These are phyloP conservation scores for Trypanosoma boissoni DNA, from an alignment of 208 protist genomes.

Conservation along the genomic window DNA sequence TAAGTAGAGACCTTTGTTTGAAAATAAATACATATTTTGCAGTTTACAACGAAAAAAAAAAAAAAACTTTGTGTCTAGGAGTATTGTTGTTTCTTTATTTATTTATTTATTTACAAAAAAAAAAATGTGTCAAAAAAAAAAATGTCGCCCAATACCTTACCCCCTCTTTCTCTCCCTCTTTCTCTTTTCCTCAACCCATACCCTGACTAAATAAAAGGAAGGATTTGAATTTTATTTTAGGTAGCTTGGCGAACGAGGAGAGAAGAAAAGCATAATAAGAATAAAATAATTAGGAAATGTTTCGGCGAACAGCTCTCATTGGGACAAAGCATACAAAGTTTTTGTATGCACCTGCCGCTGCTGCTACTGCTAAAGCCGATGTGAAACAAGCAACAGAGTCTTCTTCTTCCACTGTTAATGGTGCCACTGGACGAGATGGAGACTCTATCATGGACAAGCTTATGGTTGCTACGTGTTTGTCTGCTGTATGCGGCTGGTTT, in stretches of 20 bases:
- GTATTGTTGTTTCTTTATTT: too few species aligned
- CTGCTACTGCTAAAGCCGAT: slow-evolving; percentile 20
- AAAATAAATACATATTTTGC: background rate
- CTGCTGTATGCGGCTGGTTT: slow-evolving; percentile 52
- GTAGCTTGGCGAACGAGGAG: too few species aligned
- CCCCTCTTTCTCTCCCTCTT: too few species aligned
- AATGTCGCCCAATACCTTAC: too few species aligned
- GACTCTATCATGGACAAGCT: slow-evolving; percentile 75
- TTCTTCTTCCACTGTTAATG: slow-evolving; percentile 43
- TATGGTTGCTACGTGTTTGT: slow-evolving; percentile 35
- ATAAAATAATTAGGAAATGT: slow-evolving; percentile 27
- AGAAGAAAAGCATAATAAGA: background rate
- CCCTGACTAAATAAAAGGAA: too few species aligned
- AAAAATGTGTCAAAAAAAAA: too few species aligned
- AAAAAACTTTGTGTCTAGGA: too few species aligned
- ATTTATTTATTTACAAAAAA: too few species aligned
- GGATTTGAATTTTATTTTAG: too few species aligned
- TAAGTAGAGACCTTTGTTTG: background rate
- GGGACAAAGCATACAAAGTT: slow-evolving; percentile 24
- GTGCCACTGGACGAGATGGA: slow-evolving; percentile 46
- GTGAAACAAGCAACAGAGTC: background rate
- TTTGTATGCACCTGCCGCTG: slow-evolving; percentile 16
- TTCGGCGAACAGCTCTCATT: slow-evolving; percentile 38
- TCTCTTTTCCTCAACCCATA: too few species aligned
- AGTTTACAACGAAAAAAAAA: background rate